These are phyloP conservation scores for Leishmania lainsoni DNA, from an alignment of 208 protist species.

Conservation along the genomic window DNA sequence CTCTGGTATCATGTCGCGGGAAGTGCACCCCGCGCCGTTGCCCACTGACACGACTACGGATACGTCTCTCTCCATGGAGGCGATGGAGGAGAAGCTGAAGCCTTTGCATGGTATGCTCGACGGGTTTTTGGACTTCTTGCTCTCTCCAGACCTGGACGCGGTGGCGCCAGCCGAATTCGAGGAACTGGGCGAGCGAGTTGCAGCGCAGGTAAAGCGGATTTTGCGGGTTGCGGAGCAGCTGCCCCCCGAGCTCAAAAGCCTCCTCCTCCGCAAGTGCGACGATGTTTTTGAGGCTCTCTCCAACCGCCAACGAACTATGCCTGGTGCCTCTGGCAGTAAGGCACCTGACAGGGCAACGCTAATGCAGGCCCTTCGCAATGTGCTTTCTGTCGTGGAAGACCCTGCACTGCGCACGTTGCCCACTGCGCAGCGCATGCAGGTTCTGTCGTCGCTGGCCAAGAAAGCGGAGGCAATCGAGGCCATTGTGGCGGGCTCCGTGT, in stretches of 20 bases:
- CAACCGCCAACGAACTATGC: background rate
- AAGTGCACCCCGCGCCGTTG: background rate
- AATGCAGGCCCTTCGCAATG: constrained; percentile 18
- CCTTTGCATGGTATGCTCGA: constrained; percentile 70
- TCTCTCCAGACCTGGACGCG: constrained; percentile 33
- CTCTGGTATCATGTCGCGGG: background rate
- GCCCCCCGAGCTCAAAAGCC: constrained; percentile 33
- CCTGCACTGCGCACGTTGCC: constrained; percentile 17
- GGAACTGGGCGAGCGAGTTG: constrained; percentile 37
- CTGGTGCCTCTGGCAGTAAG: background rate
- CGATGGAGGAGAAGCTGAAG: constrained; percentile 21
- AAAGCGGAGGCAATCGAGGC: constrained; percentile 11
- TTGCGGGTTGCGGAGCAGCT: constrained; percentile 41
- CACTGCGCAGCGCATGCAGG: constrained; percentile 20
- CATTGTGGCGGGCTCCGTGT: constrained; percentile 7
- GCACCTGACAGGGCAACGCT: constrained; percentile 13
- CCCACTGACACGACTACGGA: background rate
- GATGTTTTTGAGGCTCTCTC: constrained; percentile 30
- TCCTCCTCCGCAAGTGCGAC: constrained; percentile 56
- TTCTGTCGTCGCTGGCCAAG: constrained; percentile 10
- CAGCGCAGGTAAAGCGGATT: constrained; percentile 52
- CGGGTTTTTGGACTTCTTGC: constrained; percentile 55
- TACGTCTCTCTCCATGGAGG: background rate
- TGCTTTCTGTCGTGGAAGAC: constrained; percentile 14
- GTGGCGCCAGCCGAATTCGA: constrained; percentile 33